Conservation (phyloP, 768 basidiomycete genomes). For the Dioszegia crocea region DNA sequence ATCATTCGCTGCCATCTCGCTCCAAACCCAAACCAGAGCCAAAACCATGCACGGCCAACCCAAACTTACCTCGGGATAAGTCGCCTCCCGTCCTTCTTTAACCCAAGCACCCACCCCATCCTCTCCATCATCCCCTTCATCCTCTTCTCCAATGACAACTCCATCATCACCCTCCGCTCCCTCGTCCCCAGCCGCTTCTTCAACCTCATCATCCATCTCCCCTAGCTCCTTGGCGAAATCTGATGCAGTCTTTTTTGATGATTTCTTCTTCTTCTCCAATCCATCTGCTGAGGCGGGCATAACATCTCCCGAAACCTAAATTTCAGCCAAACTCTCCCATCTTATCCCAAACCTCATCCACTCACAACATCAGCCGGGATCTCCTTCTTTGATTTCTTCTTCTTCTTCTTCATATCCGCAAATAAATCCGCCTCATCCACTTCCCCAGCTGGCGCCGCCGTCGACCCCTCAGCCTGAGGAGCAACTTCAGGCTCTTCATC, state of each 20-base stretch:
- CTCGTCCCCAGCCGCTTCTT: conserved; percentile 55
- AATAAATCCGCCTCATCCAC: conserved; percentile 70
- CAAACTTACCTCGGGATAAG: conserved; percentile 75
- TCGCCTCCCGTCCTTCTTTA: conserved; percentile 87
- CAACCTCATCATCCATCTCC: conserved; percentile 56
- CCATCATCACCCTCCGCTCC: conserved; percentile 81
- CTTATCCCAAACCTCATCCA: background rate
- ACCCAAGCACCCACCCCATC: conserved; percentile 66
- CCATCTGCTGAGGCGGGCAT: conserved; percentile 33
- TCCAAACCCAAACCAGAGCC: background rate
- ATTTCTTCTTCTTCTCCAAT: conserved; percentile 52
- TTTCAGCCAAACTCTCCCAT: background rate
- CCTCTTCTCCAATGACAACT: conserved; percentile 56
- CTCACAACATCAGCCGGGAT: conserved; percentile 50
- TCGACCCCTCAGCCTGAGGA: conserved; percentile 14
- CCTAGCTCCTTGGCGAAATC: conserved; percentile 54
- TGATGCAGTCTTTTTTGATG: conserved; percentile 74
- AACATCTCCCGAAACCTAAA: conserved; percentile 4
- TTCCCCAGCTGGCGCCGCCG: conserved; percentile 5
- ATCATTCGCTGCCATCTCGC: background rate
- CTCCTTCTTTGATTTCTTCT: conserved; percentile 65
- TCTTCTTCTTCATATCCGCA: conserved; percentile 89
- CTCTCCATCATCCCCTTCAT: conserved; percentile 60
- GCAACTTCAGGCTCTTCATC: conserved; percentile 7
- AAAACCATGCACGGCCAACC: background rate